Base-by-base conservation (phyloP, 345 rosid genomes). In the Linum lewisii region DNA sequence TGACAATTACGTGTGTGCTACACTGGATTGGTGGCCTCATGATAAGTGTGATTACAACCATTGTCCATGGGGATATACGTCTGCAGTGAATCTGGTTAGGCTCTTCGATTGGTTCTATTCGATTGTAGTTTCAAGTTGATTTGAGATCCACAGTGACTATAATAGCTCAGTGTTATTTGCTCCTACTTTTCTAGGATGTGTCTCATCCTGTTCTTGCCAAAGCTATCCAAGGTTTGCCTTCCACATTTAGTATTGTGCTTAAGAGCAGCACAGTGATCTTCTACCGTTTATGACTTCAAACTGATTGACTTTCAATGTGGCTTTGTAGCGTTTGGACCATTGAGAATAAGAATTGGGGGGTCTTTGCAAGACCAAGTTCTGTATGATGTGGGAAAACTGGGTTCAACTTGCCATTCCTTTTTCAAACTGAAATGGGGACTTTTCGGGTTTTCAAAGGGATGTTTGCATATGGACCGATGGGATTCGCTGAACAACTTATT, bases 11-110 rank as follows among this genome's bases (percentile, higher is more conserved):
- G 63, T 93, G 16, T 93, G 99, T 68, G 97, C 97, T 26, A 93
- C 99, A 51, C 34, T 93, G 60, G 99, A 93, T 65, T 93, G 99
- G 99, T 93, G 99, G 99, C 99, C 99, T 64, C 96, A 82, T 73
- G 96, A 93, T 61, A 93, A 93, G 76, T 93, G 99, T 66, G 74
- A 90, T 77, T 93, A 93, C 76, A 57, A 85, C 24, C 87, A 82
- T 26, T 93, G 99, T 66, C 97, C 99, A 1, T 93, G 99, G 97
- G 84, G 81, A 21, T 73, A 87, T 75, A 67, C 97, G 54, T 93
- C 99, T 47, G 94, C 60, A 8, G 72, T 77, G 42, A 87, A 87
- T 74, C 69, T 93, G 91, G 99, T 84, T 75, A 74, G 81, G 25
- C 34, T 32, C 29, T 45, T 5, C 23, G 32, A 50, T 1, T 0